Base-by-base conservation (phyloP, 805 yeast genomes). In the Yarrowia phangngaensis region DNA sequence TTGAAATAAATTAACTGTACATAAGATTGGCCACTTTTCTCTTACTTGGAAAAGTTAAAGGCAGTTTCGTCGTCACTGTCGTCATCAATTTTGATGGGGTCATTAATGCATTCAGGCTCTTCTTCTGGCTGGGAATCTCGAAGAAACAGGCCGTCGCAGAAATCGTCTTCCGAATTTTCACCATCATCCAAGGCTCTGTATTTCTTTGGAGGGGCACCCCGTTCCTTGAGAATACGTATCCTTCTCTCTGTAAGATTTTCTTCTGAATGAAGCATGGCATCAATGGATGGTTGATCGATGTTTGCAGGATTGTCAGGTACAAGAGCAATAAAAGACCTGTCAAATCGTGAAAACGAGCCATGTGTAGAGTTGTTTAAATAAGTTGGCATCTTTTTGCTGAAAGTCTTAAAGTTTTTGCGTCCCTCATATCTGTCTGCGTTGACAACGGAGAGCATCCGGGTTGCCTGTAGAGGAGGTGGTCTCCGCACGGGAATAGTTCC, bases 11-110 rank as follows among this genome's bases (percentile, higher is more conserved):
- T 11, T n/a, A 35, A 15, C n/a, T n/a, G n/a, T n/a, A n/a, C n/a
- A n/a, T n/a, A n/a, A n/a, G n/a, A n/a, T n/a, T n/a, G n/a, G n/a
- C n/a, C n/a, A n/a, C n/a, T n/a, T n/a, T n/a, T n/a, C n/a, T n/a
- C n/a, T 17, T 13, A 38, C 24, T 38, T 38, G 3, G 45, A 38
- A 19, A 38, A 38, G 14, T 9, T 38, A 32, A 38, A 38, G 5
- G 31, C 32, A 13, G 45, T 38, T 38, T 38, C 45, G 14, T 38
- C 45, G 15, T 38, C 45, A 13, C 45, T 38, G 12, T 38, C 45
- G 11, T 38, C 45, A n/a, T 38, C 45, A 13, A 38, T 38, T 5
- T 17, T 16, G 13, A 38, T 38, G 14, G 45, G 24, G 13, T 17
- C 45, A 24, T 35, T 20, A 5, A 32, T 11, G 4, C 13, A 13